Percentiles rank a stretch among this genome's conserved stretches.
Conservation (phyloP, 768 basidiomycete genomes). For the Leccinum barrowsii region DNA sequence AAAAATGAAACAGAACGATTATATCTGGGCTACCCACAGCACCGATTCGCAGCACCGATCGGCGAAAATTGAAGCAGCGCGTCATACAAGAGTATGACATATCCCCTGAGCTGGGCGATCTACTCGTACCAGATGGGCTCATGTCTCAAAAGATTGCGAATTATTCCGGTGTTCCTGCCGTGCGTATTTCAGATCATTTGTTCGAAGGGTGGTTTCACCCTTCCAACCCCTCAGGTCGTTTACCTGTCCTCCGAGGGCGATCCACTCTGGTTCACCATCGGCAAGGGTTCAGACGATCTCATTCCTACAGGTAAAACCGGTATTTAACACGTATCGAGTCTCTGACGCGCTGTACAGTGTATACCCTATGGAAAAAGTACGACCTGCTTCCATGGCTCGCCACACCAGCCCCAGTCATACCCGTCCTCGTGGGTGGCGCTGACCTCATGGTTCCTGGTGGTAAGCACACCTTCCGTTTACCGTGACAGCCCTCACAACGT, state of each 20-base stretch:
- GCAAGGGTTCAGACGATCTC: slow-evolving; percentile 62
- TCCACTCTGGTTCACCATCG: slow-evolving; percentile 76
- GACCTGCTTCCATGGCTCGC: slow-evolving; percentile 67
- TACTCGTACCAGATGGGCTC: slow-evolving; percentile 73
- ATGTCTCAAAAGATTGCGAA: slow-evolving; percentile 65
- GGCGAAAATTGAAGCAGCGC: slow-evolving; percentile 66
- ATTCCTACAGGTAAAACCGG: slow-evolving; percentile 58
- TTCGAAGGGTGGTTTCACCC: not conserved
- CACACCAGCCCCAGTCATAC: slow-evolving; percentile 69
- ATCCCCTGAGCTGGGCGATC: slow-evolving; percentile 57
- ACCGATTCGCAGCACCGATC: slow-evolving; percentile 69
- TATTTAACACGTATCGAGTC: not conserved
- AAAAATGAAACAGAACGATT: not conserved
- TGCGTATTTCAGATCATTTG: slow-evolving; percentile 23
- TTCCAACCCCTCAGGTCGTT: slow-evolving; percentile 41
- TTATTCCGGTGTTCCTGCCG: slow-evolving; percentile 62
- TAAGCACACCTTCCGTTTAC: slow-evolving; percentile 31
- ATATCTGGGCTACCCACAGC: slow-evolving; percentile 31
- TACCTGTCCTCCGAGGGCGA: slow-evolving; percentile 65
- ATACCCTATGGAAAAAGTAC: slow-evolving; percentile 75
- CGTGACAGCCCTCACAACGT: too few relatives aligned
- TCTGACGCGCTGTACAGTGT: slow-evolving; percentile 39
- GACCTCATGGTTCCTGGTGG: slow-evolving; percentile 89
- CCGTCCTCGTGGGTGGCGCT: slow-evolving; percentile 70
- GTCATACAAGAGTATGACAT: slow-evolving; percentile 46